These are phyloP conservation scores for Neoarthrinium moseri DNA, from an alignment of 2,329 filamentous ascomycete species.

Conservation along the genomic window DNA sequence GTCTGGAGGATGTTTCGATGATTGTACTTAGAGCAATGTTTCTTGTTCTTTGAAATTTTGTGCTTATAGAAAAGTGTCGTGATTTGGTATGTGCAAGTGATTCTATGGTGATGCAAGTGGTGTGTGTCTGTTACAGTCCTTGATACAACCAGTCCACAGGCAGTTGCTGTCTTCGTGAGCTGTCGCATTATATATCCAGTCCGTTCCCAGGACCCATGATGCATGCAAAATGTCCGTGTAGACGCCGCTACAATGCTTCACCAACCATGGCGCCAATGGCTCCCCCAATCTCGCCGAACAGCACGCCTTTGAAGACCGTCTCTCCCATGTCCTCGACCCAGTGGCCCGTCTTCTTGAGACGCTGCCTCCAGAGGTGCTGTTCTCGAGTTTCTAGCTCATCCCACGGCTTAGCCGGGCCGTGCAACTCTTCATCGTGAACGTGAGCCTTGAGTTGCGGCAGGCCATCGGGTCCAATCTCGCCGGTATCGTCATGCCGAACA, in stretches of 20 bases:
- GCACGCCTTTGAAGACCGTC: conserved; percentile 70
- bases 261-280: conserved; percentile 54
- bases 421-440: conserved; percentile 44
- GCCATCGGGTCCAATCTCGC: conserved; percentile 20
- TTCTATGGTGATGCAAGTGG: no score
- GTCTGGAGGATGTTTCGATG: no score
- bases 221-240: no score
- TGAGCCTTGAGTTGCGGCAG: conserved; percentile 35
- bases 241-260: conserved; percentile 31
- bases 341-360: conserved; percentile 67
- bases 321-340: conserved; percentile 82
- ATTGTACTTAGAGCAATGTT: no score
- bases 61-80: no score
- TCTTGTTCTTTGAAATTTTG: no score
- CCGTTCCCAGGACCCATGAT: no score
- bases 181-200: no score
- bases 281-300: conserved; percentile 73
- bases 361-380: conserved; percentile 66
- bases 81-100: no score
- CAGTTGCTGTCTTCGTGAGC: no score
- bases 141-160: no score
- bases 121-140: no score
- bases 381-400: conserved; percentile 66
- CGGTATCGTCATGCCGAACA: conserved; percentile 28
- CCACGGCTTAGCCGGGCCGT: conserved; percentile 63